Evolutionary conservation across 768 basidiomycete genomes (phyloP), one percentile per base, ranked within the genome.

Genomic region (Tulasnella sp.): DNA sequence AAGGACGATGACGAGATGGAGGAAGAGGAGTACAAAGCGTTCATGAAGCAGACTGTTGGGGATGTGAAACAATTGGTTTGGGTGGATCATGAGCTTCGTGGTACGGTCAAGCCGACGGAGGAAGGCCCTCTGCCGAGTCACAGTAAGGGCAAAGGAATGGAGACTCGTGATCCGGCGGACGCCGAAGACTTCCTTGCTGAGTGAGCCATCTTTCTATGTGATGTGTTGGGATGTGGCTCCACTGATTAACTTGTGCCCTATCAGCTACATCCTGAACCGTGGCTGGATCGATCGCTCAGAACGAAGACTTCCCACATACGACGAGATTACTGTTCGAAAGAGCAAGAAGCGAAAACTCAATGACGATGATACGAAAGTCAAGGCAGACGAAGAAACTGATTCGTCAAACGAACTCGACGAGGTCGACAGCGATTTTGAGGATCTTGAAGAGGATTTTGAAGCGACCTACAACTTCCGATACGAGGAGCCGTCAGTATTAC

Each of bases 381-480:
- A 63, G 68, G 54, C 30, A 66, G 66, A 62, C 5, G 55, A 63
- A 0, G 62, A 64, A 9, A 66, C 63, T 43, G 65, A 60, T 19
- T 49, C 57, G 30, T 25, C 46, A 4, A 29, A 66, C 24, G 63
- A 64, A 38, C 15, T 38, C 7, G 68, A 67, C 0, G 72, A 74
- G 41, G 70, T 76, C 8, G 80, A 71, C 2, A 81, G 84, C 9
- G 84, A 86, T 4, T 96, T 96, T 65, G 92, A 96, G 55, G 90
- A 94, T 45, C 82, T 88, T 62, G 87, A 83, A 4, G 93, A 96
- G 27, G 80, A 81, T 45, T 99, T 97, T 64, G 96, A 99, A 73
- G 82, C 81, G n/a, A 87, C 87, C 15, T 99, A 97, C 73, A 98
- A 98, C 70, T 96, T 96, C 73, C 83, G 96, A 54, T 99, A 91